Conservation (phyloP, 139 green algal genomes). For the Coelastrella sp. region DNA sequence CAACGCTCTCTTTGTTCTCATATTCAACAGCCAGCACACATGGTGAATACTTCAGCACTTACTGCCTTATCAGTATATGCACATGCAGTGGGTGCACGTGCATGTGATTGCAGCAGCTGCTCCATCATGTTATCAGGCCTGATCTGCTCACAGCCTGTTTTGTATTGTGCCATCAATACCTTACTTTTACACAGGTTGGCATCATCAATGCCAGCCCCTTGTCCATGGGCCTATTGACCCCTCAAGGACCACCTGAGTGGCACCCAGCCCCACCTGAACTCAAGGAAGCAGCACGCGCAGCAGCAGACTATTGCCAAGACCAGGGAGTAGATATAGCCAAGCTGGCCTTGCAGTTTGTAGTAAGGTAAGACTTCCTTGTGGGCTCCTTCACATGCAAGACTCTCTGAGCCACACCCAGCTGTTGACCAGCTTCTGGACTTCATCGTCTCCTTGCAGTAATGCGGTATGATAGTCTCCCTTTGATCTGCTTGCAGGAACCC, state of each 20-base stretch:
- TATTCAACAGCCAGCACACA: too few relatives aligned
- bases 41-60: too few relatives aligned
- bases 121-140: too few relatives aligned
- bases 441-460: too few relatives aligned
- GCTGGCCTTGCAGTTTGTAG: conserved; percentile 74
- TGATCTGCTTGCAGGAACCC: conserved; percentile 49
- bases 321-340: conserved; percentile 67
- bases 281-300: conserved; percentile 65
- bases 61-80: not conserved
- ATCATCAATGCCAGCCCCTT: conserved; percentile 91
- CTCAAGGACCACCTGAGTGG: conserved; percentile 87
- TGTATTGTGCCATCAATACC: too few relatives aligned
- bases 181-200: too few relatives aligned
- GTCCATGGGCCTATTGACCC: conserved; percentile 94
- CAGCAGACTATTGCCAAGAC: conserved; percentile 59
- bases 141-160: too few relatives aligned
- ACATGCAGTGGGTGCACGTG: not conserved
- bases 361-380: conserved; percentile 73
- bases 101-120: too few relatives aligned
- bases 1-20: too few relatives aligned
- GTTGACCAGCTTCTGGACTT: too few relatives aligned
- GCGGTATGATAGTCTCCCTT: not conserved
- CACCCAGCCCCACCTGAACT: conserved; percentile 88
- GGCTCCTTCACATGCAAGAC: too few relatives aligned
- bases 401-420: too few relatives aligned